Percentiles rank a stretch among this genome's conserved stretches.
Conservation (phyloP, 73 alveolate species). For the Symbiodinium pilosum region DNA sequence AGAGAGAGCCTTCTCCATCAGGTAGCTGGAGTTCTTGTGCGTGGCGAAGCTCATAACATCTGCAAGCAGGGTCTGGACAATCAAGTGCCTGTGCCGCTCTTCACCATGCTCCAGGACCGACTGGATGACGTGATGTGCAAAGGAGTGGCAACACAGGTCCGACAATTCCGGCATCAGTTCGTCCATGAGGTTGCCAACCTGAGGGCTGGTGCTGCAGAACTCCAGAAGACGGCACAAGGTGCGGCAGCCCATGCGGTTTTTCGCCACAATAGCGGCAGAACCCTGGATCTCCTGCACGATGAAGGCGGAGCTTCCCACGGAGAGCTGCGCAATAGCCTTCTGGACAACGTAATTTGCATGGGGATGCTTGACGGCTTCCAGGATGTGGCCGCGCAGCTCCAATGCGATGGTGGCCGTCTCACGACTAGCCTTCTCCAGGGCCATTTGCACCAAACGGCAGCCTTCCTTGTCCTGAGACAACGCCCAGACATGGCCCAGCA, state of each 20-base stretch:
- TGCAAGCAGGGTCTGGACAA: neutral
- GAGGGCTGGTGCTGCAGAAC: conserved; percentile 30
- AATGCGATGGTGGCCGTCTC: conserved; percentile 24
- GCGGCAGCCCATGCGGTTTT: conserved; percentile 59
- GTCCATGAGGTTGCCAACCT: conserved; percentile 1
- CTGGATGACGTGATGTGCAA: conserved; percentile 62
- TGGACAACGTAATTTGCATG: conserved; percentile 73
- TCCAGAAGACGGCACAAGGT: conserved; percentile 41
- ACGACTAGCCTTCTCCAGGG: conserved; percentile 19
- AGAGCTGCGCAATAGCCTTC: conserved; percentile 46
- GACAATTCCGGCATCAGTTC: conserved; percentile 46
- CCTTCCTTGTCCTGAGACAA: conserved; percentile 45
- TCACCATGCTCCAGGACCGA: conserved; percentile 48
- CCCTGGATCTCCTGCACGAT: conserved; percentile 47
- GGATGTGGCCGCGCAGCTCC: conserved; percentile 61
- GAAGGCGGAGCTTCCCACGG: conserved; percentile 18
- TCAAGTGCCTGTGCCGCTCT: neutral
- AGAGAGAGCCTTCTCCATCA: conserved; percentile 42
- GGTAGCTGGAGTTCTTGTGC: conserved; percentile 59
- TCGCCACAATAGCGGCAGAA: conserved; percentile 24
- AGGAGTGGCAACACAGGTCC: conserved; percentile 39
- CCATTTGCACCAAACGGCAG: conserved; percentile 46
- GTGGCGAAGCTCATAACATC: conserved; percentile 24
- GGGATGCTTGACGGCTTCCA: conserved; percentile 56
- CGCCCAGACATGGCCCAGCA: conserved; percentile 29